phyloP scores from a whole-genome alignment of 108 stramenopile species.

The Asterionellopsis glacialis region DNA sequence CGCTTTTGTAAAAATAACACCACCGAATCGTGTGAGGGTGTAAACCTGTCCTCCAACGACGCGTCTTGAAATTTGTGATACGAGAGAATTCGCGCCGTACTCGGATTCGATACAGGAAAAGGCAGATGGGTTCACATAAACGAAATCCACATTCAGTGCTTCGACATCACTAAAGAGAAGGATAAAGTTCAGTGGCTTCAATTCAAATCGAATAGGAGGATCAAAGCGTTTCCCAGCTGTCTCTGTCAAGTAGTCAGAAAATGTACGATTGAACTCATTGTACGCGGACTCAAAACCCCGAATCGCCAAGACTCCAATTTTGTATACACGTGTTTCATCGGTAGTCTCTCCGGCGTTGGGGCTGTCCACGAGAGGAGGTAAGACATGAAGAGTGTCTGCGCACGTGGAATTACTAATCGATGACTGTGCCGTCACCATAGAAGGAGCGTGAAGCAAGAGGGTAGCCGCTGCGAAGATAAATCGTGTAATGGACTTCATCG shows the following conservation, averaged over 20 bases:
- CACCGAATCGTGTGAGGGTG: conserved; percentile 28
- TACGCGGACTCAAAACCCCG: conserved; percentile 22
- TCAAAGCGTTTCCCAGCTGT: conserved; percentile 31
- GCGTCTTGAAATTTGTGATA: conserved; percentile 17
- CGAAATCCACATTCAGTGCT: conserved; percentile 15
- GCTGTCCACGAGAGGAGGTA: too few species aligned
- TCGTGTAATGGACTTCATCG: too few species aligned
- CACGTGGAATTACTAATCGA: too few species aligned
- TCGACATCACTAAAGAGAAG: conserved; percentile 8
- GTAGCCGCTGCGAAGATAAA: too few species aligned
- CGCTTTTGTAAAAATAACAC: conserved; percentile 13
- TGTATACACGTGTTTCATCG: conserved; percentile 16
- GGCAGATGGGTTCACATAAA: conserved; percentile 26
- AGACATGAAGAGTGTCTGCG: too few species aligned
- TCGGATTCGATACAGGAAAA: conserved; percentile 27
- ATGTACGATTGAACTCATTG: conserved; percentile 31
- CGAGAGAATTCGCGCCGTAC: conserved; percentile 19
- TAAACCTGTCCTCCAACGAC: conserved; percentile 18
- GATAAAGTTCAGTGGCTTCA: conserved; percentile 12
- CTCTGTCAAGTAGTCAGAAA: conserved; percentile 21
- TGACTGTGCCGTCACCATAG: too few species aligned
- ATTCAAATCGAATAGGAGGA: conserved; percentile 19
- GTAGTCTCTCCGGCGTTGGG: too few species aligned
- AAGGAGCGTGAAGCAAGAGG: too few species aligned
- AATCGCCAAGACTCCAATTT: conserved; percentile 33